Percentiles rank a stretch among this genome's conserved stretches.
These are phyloP conservation scores for Phialophora tarda DNA, from an alignment of 2,329 filamentous ascomycete species.

Conservation along the genomic window DNA sequence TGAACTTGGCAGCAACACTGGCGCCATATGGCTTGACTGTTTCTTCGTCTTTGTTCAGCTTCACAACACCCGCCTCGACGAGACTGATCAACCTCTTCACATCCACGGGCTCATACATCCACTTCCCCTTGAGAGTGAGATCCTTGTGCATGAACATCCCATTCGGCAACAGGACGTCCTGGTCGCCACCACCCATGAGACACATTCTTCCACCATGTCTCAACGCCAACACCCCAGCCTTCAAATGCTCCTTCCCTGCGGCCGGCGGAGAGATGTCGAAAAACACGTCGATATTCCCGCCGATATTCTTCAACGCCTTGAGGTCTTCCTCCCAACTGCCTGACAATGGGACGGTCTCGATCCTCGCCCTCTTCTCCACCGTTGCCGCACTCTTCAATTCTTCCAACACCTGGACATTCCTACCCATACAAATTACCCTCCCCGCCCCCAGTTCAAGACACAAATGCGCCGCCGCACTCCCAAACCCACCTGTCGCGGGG, in stretches of 20 bases:
- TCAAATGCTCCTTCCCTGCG: constrained; percentile 47
- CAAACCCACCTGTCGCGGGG: constrained; percentile 57
- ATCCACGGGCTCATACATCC: constrained; percentile 39
- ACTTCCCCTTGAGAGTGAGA: constrained; percentile 39
- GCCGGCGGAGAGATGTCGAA: constrained; percentile 56
- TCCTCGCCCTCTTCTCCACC: constrained; percentile 25
- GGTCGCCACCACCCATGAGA: constrained; percentile 38
- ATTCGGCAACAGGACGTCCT: constrained; percentile 35
- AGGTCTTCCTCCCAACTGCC: constrained; percentile 50
- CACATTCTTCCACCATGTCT: constrained; percentile 29
- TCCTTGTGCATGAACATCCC: constrained; percentile 31
- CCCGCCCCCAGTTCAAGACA: constrained; percentile 56
- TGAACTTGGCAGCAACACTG: constrained; percentile 14
- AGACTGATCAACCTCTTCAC: constrained; percentile 36
- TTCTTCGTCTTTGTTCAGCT: constrained; percentile 18
- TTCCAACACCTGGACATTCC: constrained; percentile 43
- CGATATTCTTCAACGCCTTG: constrained; percentile 42
- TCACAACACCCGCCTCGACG: constrained; percentile 35
- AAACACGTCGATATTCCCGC: constrained; percentile 51
- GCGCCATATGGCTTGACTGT: constrained; percentile 12
- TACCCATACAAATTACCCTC: constrained; percentile 58
- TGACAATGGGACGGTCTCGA: constrained; percentile 51
- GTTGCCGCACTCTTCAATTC: constrained; percentile 15
- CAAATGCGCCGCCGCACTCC: constrained; percentile 54
- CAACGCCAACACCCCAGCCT: constrained; percentile 46